phyloP scores from a whole-genome alignment of 116 monocot genomes.

The Iris pallida region DNA sequence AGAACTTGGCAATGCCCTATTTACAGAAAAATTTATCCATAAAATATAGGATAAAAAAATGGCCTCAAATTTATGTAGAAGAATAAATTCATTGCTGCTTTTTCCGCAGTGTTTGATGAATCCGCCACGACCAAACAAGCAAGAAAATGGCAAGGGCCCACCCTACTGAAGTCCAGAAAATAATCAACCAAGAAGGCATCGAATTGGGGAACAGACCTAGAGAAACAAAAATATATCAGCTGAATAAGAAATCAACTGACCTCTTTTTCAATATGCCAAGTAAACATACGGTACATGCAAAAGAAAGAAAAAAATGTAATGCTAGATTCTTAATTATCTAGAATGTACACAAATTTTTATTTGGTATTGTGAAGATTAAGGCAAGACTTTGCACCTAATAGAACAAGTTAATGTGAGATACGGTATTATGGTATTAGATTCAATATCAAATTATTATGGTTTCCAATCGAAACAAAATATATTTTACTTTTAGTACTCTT shows the following conservation, averaged over 20 bases:
- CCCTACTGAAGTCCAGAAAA: conserved; percentile 64
- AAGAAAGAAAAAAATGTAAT: not conserved
- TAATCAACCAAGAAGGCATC: conserved; percentile 72
- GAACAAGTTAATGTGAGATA: no score
- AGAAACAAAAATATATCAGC: not conserved
- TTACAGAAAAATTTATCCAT: conserved; percentile 19
- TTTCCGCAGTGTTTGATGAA: conserved; percentile 39
- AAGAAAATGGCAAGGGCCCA: conserved; percentile 46
- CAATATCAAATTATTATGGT: no score
- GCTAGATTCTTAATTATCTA: not conserved
- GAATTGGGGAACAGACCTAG: conserved; percentile 78
- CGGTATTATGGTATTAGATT: no score
- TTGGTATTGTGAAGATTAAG: no score
- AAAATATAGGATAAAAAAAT: not conserved
- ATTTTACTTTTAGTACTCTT: no score
- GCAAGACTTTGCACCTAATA: no score
- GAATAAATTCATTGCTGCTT: conserved; percentile 45
- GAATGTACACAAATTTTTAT: not conserved
- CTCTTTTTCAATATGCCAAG: no score
- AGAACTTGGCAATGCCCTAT: conserved; percentile 25
- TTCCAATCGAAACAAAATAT: no score
- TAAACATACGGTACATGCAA: no score
- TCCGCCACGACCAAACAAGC: conserved; percentile 66
- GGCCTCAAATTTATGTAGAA: not conserved
- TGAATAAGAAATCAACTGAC: not conserved